Evolutionary conservation across 2,329 filamentous ascomycete species (phyloP).

Genomic region (Ceratocystiopsis minuta): DNA sequence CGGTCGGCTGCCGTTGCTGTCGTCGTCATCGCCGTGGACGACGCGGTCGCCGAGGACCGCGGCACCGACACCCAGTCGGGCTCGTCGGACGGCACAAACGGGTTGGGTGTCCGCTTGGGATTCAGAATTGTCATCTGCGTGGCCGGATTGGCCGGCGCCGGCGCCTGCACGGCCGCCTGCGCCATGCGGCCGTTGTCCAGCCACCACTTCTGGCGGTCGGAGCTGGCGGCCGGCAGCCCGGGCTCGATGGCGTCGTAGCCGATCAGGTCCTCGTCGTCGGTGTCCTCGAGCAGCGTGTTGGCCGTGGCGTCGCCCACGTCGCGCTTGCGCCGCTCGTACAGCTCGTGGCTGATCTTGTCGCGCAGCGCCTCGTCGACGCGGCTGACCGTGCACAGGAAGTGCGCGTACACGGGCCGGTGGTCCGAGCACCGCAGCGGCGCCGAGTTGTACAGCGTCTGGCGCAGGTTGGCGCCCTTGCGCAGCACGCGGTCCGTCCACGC

Average conservation of each 20-base stretch:
- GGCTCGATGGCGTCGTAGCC: constrained; percentile 72
- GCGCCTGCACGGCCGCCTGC: constrained; percentile 51
- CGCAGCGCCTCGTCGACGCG: constrained; percentile 61
- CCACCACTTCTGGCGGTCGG: constrained; percentile 55
- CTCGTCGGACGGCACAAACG: constrained; percentile 56
- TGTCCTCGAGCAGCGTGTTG: constrained; percentile 34
- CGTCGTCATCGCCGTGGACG: too few relatives aligned
- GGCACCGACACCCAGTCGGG: constrained; percentile 66
- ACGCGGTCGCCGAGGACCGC: constrained; percentile 11
- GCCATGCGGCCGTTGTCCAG: constrained; percentile 54
- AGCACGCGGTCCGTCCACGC: constrained; percentile 95
- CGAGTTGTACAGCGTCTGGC: constrained; percentile 65
- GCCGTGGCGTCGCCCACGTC: constrained; percentile 48
- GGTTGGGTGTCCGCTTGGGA: constrained; percentile 58
- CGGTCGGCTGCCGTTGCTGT: too few relatives aligned
- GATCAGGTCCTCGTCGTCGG: constrained; percentile 63
- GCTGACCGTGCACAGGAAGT: constrained; percentile 68
- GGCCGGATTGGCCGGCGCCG: constrained; percentile 28
- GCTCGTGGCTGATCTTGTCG: constrained; percentile 50
- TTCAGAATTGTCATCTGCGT: constrained; percentile 46
- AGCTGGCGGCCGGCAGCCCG: constrained; percentile 50
- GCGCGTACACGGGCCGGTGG: constrained; percentile 85
- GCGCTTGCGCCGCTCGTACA: constrained; percentile 53
- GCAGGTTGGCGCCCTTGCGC: constrained; percentile 66
- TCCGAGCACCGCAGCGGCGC: constrained; percentile 81